A percentile compares a stretch with the other conserved stretches of the same genome.
These are phyloP conservation scores for Heterobasidion annosum DNA, from an alignment of 1,284 basidiomycete genomes.

Conservation along the genomic window DNA sequence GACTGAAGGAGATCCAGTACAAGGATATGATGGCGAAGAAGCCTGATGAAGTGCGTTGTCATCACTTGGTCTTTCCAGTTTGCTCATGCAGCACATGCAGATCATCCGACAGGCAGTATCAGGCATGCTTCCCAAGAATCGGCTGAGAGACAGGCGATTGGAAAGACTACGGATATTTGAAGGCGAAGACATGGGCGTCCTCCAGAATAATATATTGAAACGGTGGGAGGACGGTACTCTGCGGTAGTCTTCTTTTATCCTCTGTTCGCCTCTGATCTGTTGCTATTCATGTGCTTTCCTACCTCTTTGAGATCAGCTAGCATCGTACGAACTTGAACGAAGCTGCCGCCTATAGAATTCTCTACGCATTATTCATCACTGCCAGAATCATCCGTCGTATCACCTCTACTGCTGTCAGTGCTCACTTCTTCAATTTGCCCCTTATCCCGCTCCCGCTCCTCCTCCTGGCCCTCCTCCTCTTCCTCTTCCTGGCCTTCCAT, in stretches of 20 bases:
- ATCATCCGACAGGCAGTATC: slow-evolving; percentile 93
- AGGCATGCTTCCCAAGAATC: slow-evolving; percentile 96
- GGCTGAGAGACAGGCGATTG: slow-evolving; percentile 76
- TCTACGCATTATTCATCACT: too few species aligned
- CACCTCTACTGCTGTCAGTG: background rate
- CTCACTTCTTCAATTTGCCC: slow-evolving; percentile 6
- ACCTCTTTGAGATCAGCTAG: background rate
- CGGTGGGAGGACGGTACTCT: slow-evolving; percentile 73
- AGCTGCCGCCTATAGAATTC: too few species aligned
- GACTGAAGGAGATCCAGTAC: slow-evolving; percentile 86
- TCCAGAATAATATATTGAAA: slow-evolving; percentile 59
- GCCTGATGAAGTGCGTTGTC: slow-evolving; percentile 78
- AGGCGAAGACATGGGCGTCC: slow-evolving; percentile 60
- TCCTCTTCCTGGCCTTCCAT: slow-evolving; percentile 10
- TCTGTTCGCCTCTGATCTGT: slow-evolving; percentile 5
- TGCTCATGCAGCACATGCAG: slow-evolving; percentile 29
- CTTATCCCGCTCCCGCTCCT: slow-evolving; percentile 5
- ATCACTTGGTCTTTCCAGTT: slow-evolving; percentile 3
- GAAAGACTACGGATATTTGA: slow-evolving; percentile 84
- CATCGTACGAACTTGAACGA: background rate
- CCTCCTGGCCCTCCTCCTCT: slow-evolving; percentile 4
- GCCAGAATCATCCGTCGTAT: background rate
- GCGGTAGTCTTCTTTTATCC: slow-evolving; percentile 5
- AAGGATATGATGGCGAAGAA: slow-evolving; percentile 75
- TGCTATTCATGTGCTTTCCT: slow-evolving; percentile 8